Base-by-base conservation (phyloP, 2,329 filamentous ascomycete genomes). In the Zasmidium angulare region DNA sequence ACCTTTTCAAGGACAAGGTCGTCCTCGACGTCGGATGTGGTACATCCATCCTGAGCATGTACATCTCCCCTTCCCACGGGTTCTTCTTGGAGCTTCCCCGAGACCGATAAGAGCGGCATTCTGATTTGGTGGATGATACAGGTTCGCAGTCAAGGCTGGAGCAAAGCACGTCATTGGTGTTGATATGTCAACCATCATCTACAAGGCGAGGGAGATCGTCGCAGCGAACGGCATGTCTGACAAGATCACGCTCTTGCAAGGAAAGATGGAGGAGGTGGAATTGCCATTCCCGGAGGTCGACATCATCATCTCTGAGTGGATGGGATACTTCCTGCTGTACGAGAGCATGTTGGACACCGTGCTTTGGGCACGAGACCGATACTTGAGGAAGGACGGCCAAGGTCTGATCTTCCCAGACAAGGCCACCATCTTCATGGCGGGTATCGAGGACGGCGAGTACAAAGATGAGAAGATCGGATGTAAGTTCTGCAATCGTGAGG, bases 391-490 rank as follows among this genome's bases (percentile, higher is more conserved):
- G 75, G 90, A 90, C 68, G 93, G 93, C 65, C 67, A 73, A 60
- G 74, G 74, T 24, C 82, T 97, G 70, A 98, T 99, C 79, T 98
- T 98, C 85, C 95, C 95, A 20, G 95, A 99, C 81, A 98, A 96
- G 85, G 95, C 95, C 54, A 97, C 91, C 70, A 96, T 99, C 76
- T 97, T 92, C 79, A 87, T 96, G 76, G 95, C 92, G 60, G 95
- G 90, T 72, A 99, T 99, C 64, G 95, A 99, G 81, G 95, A 99
- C 73, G 95, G 95, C 66, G 95, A 99, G 64, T 99, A 99, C 86
- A 98, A 98, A 84, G 93, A 98, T 65, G 95, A 99, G 82, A 99
- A 99, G 85, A 99, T 99, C 73, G 93, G 93, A 78, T 99, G 93
- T 98, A 78, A 81, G 91, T 79, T 54, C 59, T 52, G 31, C 20